Base-by-base conservation (phyloP, 2,329 filamentous ascomycete species). In the Rhynchosporium secalis region DNA sequence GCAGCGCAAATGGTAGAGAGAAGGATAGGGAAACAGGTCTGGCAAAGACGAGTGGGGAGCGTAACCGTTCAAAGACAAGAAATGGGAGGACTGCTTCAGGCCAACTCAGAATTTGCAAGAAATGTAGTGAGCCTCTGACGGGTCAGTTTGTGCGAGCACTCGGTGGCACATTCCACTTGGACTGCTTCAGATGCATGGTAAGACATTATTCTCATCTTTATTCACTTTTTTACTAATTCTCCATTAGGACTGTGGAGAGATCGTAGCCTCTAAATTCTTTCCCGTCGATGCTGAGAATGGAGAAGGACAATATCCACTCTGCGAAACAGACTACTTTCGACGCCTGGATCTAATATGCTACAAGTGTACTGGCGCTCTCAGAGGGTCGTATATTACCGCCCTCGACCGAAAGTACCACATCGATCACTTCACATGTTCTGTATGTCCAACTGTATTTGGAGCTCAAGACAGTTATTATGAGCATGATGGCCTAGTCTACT, bases 381-480 rank as follows among this genome's bases (percentile, higher is more conserved):
- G 95, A 65, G 95, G 95, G 52, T 98, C 95, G 4, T 99, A 99
- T 78, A 99, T 99, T 73, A 99, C 95, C 15, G 95, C 95, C 3
- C 83, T 99, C 59, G 95, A 99, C 70, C 91, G 92, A 72, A 99
- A 99, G 79, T 99, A 99, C 76, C 95, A 97, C 77, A 96, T 99
- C 69, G 94, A 98, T 76, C 95, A 99, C 78, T 99, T 99, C 73
- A 99, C 95, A 43, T 99, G 95, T 78, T 98, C 93, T 10, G 87
- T 97, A 38, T 99, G 95, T 74, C 90, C 93, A 4, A 98, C 95
- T 1, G 90, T 98, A n/a, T 99, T 99, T 74, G 95, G 95, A 57
- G 95, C 95, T 6, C 92, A 96, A 72, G 95, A 99, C 79, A 97
- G 93, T 75, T 99, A 99, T 76, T 99, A 99, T 77, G 95, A 99